Base-by-base conservation (phyloP, 2,329 filamentous ascomycete species). In the Fusarium tanahbumbuense region DNA sequence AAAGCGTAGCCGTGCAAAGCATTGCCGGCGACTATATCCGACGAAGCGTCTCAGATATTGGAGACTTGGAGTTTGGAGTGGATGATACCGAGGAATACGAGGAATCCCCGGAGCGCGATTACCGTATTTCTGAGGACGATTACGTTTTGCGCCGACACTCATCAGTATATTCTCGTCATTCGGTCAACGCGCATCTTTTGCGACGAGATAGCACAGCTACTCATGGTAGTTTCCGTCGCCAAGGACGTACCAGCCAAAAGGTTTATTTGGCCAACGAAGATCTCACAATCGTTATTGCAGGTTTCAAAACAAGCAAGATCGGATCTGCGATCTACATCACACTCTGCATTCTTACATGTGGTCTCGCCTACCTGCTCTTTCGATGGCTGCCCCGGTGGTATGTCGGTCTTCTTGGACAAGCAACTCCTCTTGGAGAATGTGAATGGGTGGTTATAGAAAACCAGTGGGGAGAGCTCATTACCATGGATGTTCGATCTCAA, bases 391-490 rank as follows among this genome's bases (percentile, higher is more conserved):
- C 96, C 8, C 88, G 90, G 62, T 97, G 93, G 93, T 90, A 93
- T 74, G 90, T 98, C 52, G 87, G 86, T 50, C 78, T 98, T 44
- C 84, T 93, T 42, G 96, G 96, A 28, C 87, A 83, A 56, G 82
- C 89, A 8, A 88, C 88, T 18, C 84, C 92, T 4, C 83, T 99
- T 30, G 86, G 87, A 56, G 88, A 92, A 57, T 96, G 93, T 75
- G 86, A 92, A 64, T 99, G 97, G 96, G 91, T 97, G 45, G 94
- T 97, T 28, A 88, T 98, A 69, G 96, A 98, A 86, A 98, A 99
- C 76, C 94, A 98, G 86, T 98, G 96, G 95, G 92, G 92, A 52
- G 95, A 98, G 79, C 92, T 98, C 79, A 85, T 87, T 15, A 88
- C 96, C n/a, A 88, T 97, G 75, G 77, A 89, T 52, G 86, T 98